Evolutionary conservation across 169 alveolate genomes (phyloP).

Genomic region (Plasmodium inui): DNA sequence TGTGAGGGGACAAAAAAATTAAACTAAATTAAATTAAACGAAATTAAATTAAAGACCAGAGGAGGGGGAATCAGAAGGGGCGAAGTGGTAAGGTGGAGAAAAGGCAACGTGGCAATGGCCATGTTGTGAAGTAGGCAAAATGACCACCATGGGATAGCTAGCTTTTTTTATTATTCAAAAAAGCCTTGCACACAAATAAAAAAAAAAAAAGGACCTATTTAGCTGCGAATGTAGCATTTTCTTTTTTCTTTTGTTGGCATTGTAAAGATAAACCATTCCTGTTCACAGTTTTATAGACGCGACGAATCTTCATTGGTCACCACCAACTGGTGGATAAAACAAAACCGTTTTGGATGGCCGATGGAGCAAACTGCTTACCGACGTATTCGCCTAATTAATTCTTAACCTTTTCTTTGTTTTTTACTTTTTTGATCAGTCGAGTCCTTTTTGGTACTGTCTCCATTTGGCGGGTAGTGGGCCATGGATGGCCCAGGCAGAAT

Average conservation of each 20-base stretch:
- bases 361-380: not conserved
- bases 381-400: not conserved
- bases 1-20: constrained; percentile 28
- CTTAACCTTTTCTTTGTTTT: constrained; percentile 39
- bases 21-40: not conserved
- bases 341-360: not conserved
- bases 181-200: not conserved
- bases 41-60: not conserved
- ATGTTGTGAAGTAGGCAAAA: constrained; percentile 3
- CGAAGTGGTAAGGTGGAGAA: not conserved
- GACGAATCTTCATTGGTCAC: not conserved
- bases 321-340: not conserved
- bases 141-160: not conserved
- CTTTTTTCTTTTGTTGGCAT: constrained; percentile 9
- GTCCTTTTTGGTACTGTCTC: not conserved
- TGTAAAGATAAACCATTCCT: not conserved
- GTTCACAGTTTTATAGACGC: not conserved
- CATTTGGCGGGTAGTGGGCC: constrained; percentile 43
- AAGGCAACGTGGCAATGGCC: not conserved
- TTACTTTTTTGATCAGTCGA: constrained; percentile 12
- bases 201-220: not conserved
- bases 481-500: constrained; percentile 64
- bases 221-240: not conserved
- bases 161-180: not conserved
- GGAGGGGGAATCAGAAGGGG: not conserved